phyloP scores from a whole-genome alignment of 331 rosid genomes.

The Spiraea crenata region DNA sequence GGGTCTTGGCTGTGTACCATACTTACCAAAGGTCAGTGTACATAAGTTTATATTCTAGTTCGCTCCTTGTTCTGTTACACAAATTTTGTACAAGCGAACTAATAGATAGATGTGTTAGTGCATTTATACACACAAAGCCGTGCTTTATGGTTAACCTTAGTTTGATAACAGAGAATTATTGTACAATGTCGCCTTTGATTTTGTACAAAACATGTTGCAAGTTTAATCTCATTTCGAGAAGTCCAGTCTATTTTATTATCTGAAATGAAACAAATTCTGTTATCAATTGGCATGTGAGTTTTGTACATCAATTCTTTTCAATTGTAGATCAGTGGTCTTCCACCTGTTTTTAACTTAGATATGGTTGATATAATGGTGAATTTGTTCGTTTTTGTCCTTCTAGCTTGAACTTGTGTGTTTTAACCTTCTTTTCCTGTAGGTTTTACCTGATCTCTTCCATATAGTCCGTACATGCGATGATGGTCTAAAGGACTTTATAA shows the following conservation, averaged over 20 bases:
- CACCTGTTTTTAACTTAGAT: conserved; percentile 6
- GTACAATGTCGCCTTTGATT: not conserved
- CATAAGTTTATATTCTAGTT: conserved; percentile 4
- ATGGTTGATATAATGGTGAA: not conserved
- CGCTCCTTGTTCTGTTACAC: not conserved
- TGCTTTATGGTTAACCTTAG: not conserved
- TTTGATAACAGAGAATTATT: not conserved
- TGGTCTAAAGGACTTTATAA: conserved; percentile 80
- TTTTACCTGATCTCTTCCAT: conserved; percentile 92
- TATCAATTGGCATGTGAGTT: no score
- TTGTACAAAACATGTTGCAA: not conserved
- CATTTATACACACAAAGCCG: not conserved
- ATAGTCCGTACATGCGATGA: conserved; percentile 94
- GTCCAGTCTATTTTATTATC: not conserved
- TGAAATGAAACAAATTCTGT: not conserved
- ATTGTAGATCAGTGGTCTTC: not conserved
- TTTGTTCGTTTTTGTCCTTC: not conserved
- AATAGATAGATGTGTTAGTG: not conserved
- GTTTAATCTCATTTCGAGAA: not conserved
- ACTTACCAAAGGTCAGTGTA: conserved; percentile 87
- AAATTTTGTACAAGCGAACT: not conserved
- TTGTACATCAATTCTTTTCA: not conserved
- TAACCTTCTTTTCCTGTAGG: conserved; percentile 43
- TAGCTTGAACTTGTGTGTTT: conserved; percentile 1
- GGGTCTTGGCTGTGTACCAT: conserved; percentile 96